Percentiles rank a stretch among this genome's conserved stretches.
Conservation (phyloP, 495 filamentous ascomycete species). For the Lepraria neglecta region DNA sequence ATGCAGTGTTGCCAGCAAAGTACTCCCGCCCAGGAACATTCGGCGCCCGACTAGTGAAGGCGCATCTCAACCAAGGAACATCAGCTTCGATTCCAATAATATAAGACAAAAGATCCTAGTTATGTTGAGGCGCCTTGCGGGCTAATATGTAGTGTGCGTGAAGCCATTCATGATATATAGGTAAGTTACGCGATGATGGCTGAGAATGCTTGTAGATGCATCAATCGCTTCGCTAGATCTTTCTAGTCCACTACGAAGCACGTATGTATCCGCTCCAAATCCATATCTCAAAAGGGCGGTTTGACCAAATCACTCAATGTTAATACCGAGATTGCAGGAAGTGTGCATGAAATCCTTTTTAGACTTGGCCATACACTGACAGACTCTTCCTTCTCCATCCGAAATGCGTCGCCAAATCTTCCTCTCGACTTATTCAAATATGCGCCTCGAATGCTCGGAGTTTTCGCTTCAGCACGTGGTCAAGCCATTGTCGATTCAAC, state of each 20-base stretch:
- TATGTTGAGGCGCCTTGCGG: neutral
- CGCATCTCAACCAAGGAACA: no score
- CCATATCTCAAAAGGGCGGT: neutral
- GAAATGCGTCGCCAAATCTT: no score
- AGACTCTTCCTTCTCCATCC: neutral
- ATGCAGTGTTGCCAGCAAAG: no score
- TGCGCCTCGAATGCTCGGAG: no score
- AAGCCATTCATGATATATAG: neutral
- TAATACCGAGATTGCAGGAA: neutral
- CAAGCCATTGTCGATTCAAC: no score
- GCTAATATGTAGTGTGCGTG: neutral
- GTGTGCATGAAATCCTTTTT: neutral
- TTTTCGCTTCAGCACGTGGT: no score
- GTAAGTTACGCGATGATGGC: neutral
- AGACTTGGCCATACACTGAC: neutral
- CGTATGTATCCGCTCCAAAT: neutral
- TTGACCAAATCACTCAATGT: neutral
- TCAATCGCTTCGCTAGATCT: neutral
- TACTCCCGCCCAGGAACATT: no score
- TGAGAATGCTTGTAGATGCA: neutral
- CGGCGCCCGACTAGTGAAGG: no score
- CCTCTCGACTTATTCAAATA: no score
- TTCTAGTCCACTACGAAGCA: neutral
- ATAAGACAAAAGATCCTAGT: no score
- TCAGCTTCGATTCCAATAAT: no score